Evolutionary conservation across 257 asterid genomes (phyloP).

Genomic region (Gentiana straminea): DNA sequence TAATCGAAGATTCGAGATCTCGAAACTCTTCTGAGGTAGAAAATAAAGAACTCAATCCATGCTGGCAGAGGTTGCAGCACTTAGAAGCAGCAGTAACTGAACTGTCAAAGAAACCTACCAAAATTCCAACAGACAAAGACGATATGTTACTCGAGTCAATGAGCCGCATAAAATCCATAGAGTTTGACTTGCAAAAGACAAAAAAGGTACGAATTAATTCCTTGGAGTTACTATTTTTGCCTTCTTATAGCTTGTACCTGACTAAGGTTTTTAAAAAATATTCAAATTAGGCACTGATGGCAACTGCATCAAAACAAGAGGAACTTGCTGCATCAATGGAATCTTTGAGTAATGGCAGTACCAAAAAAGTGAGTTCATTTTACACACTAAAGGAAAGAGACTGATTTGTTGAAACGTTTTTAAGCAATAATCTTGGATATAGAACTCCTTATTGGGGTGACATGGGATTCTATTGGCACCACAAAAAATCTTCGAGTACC

Average conservation of each 20-base stretch:
- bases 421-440: too few relatives aligned
- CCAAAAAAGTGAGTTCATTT: conserved; percentile 33
- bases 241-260: conserved; percentile 10
- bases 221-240: conserved; percentile 2
- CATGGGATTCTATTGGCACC: too few relatives aligned
- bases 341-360: conserved; percentile 42
- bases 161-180: conserved; percentile 81
- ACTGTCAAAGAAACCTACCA: conserved; percentile 59
- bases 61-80: conserved; percentile 74
- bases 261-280: conserved; percentile 7
- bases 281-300: conserved; percentile 53
- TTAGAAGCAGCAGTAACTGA: conserved; percentile 66
- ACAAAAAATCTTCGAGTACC: background rate
- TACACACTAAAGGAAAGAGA: conserved; percentile 1
- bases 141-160: conserved; percentile 70
- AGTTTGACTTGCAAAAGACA: conserved; percentile 81
- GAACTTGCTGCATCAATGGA: conserved; percentile 88
- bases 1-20: conserved; percentile 23
- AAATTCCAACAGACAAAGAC: conserved; percentile 81
- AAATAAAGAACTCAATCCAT: conserved; percentile 51
- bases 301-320: conserved; percentile 78
- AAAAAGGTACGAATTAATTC: conserved; percentile 38
- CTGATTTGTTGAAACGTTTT: too few relatives aligned
- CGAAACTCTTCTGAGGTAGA: conserved; percentile 19
- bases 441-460: too few relatives aligned